Percentiles rank a stretch among this genome's conserved stretches.
phyloP scores from a whole-genome alignment of 2,329 filamentous ascomycete species.

The Colletotrichum australisinense region DNA sequence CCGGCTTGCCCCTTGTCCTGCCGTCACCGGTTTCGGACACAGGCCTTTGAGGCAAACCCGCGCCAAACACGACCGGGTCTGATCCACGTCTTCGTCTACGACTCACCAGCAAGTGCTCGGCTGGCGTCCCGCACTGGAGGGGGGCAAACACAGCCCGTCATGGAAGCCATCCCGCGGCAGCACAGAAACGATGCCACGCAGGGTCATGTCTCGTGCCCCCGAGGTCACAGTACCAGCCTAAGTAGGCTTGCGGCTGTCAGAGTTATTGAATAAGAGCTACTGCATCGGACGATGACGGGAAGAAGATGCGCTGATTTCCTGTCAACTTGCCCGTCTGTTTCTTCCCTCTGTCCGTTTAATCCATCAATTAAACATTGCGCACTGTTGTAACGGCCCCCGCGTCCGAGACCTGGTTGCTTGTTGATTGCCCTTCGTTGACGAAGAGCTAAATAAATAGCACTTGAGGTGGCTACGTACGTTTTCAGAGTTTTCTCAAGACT shows the following conservation, averaged over 20 bases:
- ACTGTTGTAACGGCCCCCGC: constrained; percentile 9
- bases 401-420: constrained; percentile 1
- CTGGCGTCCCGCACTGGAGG: constrained; percentile 6
- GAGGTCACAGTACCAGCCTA: not conserved
- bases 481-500: not conserved
- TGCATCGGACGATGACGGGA: constrained; percentile 32
- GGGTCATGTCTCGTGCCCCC: constrained; percentile 26
- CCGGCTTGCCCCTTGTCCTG: constrained; percentile 3
- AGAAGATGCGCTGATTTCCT: constrained; percentile 26
- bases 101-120: constrained; percentile 31
- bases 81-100: constrained; percentile 26
- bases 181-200: constrained; percentile 12
- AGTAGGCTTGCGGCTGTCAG: not conserved
- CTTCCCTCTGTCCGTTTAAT: constrained; percentile 19
- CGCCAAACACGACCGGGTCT: constrained; percentile 16
- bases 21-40: constrained; percentile 33
- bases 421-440: constrained; percentile 10
- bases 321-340: not conserved
- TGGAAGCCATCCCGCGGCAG: constrained; percentile 2
- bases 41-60: constrained; percentile 20
- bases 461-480: constrained; percentile 14
- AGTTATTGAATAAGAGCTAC: constrained; percentile 19
- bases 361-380: constrained; percentile 20
- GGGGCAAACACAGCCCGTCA: constrained; percentile 7
- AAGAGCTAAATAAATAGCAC: constrained; percentile 21